These are phyloP conservation scores for Aegilops speltoides DNA, from an alignment of 176 grass and related monocot genomes.

Conservation along the genomic window DNA sequence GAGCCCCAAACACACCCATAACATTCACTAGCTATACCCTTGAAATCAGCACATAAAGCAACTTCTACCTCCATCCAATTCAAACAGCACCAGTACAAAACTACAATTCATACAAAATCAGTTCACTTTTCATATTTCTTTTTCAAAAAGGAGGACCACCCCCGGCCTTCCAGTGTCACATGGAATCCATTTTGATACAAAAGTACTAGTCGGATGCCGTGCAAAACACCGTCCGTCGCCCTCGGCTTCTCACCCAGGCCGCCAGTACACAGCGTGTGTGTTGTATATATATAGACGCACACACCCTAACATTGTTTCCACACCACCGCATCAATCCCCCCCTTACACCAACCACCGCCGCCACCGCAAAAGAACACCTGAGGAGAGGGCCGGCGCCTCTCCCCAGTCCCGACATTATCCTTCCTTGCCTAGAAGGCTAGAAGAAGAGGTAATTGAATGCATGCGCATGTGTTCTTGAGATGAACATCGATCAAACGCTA, in stretches of 20 bases:
- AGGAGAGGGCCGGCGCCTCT: background rate
- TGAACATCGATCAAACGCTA: background rate
- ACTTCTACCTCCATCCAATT: background rate
- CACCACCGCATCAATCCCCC: background rate
- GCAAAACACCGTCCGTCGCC: conserved; percentile 28
- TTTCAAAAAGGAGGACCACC: background rate
- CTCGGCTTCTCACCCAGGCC: background rate
- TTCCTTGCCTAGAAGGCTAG: background rate
- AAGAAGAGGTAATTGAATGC: background rate
- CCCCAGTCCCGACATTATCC: background rate
- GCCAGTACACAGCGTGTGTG: background rate
- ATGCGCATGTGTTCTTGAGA: background rate
- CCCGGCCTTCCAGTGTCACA: background rate
- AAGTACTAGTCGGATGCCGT: conserved; percentile 1
- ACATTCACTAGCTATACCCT: background rate
- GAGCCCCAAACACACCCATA: background rate
- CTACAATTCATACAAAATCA: background rate
- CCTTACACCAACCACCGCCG: conserved; percentile 22
- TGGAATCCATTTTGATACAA: background rate
- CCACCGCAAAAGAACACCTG: conserved; percentile 2
- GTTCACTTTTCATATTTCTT: background rate
- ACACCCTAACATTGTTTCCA: background rate
- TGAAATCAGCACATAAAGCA: background rate
- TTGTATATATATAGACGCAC: conserved; percentile 13
- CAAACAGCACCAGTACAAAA: background rate